These are phyloP conservation scores for Ricinus communis DNA, from an alignment of 345 rosid species.

Conservation along the genomic window DNA sequence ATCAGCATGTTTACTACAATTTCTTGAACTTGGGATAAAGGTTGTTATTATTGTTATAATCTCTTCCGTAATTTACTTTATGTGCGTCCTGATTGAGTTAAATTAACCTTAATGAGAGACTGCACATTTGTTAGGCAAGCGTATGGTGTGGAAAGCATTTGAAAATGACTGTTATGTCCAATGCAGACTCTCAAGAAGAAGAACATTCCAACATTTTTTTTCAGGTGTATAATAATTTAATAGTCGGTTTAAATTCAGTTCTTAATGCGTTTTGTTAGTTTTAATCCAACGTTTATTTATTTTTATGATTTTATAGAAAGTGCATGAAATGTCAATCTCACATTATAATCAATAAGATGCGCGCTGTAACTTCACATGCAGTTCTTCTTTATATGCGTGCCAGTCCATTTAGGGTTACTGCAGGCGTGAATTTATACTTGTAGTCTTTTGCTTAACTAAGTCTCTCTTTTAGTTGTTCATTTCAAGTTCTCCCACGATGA, in stretches of 20 bases:
- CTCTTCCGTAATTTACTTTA: background rate
- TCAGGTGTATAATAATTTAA: conserved; percentile 44
- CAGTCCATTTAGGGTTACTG: too few species aligned
- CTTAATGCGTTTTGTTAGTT: background rate
- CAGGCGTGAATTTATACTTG: too few species aligned
- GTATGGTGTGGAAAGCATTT: conserved; percentile 87
- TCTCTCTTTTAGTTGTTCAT: too few species aligned
- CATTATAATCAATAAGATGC: background rate
- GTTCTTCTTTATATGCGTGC: too few species aligned
- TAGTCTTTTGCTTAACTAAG: too few species aligned
- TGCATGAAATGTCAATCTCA: too few species aligned
- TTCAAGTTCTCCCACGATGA: too few species aligned
- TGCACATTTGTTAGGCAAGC: conserved; percentile 46
- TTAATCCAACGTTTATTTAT: background rate
- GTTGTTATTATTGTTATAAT: conserved; percentile 26
- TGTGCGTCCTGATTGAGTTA: too few species aligned
- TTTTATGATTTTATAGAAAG: background rate
- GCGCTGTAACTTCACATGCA: background rate
- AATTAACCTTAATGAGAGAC: too few species aligned
- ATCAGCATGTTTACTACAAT: conserved; percentile 39
- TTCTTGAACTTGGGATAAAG: conserved; percentile 65
- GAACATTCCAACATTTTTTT: conserved; percentile 64
- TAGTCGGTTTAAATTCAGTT: too few species aligned
- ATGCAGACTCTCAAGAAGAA: conserved; percentile 83
- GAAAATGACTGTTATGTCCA: conserved; percentile 75